These are phyloP conservation scores for Phialophora verrucosa DNA, from an alignment of 2,329 filamentous ascomycete species.

Conservation along the genomic window DNA sequence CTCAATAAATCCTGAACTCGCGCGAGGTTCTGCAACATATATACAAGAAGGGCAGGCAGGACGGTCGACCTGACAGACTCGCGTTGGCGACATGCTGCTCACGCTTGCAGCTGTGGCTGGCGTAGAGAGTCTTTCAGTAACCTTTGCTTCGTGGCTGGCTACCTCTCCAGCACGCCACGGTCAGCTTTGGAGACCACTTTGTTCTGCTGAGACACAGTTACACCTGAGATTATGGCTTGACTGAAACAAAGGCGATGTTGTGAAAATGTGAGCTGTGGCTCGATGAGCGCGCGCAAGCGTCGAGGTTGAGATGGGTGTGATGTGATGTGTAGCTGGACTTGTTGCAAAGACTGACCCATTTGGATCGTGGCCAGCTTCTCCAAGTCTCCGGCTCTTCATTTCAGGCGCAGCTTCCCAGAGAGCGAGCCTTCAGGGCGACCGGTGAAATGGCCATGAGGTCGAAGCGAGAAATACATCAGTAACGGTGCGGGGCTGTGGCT, in stretches of 20 bases:
- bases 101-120: background rate
- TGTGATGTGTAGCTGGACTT: background rate
- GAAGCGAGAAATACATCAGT: background rate
- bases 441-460: background rate
- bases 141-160: background rate
- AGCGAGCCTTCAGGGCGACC: background rate
- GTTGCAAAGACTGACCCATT: background rate
- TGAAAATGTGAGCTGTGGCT: background rate
- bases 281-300: background rate
- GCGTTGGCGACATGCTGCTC: background rate
- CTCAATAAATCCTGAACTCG: background rate
- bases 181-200: background rate
- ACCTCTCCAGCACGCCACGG: background rate
- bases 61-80: background rate
- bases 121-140: background rate
- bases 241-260: background rate
- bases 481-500: background rate
- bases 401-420: background rate
- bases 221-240: background rate
- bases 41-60: background rate
- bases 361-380: background rate
- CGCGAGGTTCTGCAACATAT: background rate
- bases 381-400: background rate
- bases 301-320: background rate
- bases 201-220: background rate